Conservation (phyloP, 1,284 basidiomycete genomes). For the Waitea zeae region DNA sequence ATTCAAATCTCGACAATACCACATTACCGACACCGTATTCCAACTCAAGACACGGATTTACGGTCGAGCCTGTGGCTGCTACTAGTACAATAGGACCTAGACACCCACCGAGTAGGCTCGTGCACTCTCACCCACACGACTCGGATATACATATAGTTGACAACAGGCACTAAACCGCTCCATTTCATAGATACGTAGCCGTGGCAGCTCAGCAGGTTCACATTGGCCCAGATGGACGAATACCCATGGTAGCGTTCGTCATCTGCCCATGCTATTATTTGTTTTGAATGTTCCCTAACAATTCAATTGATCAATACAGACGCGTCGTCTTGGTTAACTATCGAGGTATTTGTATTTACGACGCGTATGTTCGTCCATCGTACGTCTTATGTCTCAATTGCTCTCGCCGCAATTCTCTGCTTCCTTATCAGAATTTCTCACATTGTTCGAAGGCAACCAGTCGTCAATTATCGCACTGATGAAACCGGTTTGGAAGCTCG, state of each 20-base stretch:
- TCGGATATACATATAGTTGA: no score
- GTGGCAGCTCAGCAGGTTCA: slow-evolving; percentile 26
- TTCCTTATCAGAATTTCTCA: slow-evolving; percentile 3
- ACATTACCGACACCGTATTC: no score
- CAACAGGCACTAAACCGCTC: no score
- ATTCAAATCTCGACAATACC: no score
- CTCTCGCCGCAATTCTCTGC: background rate
- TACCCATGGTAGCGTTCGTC: slow-evolving; percentile 37
- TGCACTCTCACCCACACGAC: background rate
- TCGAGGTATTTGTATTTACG: slow-evolving; percentile 27
- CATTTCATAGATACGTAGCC: slow-evolving; percentile 23
- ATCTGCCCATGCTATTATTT: background rate
- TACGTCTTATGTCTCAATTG: no score
- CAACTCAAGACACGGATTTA: no score
- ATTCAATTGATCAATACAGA: slow-evolving; percentile 9
- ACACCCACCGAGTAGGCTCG: background rate
- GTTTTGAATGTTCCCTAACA: no score
- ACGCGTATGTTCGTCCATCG: slow-evolving; percentile 38
- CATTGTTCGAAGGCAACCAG: slow-evolving; percentile 18
- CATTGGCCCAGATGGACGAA: slow-evolving; percentile 17
- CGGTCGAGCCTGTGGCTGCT: no score
- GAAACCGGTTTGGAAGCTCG: slow-evolving; percentile 26
- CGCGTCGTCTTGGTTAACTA: slow-evolving; percentile 27
- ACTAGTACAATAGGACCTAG: no score
- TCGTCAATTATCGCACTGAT: slow-evolving; percentile 27